Percentiles rank a stretch among this genome's conserved stretches.
Conservation (phyloP, 106 monocot genomes). For the Dendrobium nobile region DNA sequence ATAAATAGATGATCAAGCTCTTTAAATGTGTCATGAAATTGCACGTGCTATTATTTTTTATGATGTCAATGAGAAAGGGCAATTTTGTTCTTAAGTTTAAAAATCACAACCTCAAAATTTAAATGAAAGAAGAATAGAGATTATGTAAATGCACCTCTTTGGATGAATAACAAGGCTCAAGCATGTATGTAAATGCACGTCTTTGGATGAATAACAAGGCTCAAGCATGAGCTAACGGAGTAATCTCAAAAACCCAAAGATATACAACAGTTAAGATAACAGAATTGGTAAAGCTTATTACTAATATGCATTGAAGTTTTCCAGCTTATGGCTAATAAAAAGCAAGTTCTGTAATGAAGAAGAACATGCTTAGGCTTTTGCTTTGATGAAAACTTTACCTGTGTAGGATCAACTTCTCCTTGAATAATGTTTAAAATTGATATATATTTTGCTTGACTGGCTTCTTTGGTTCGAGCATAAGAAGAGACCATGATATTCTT, state of each 20-base stretch:
- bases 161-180: neutral
- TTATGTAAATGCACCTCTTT: neutral
- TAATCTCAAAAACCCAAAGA: neutral
- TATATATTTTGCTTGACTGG: slow-evolving; percentile 97
- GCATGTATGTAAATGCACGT: neutral
- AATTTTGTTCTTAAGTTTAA: neutral
- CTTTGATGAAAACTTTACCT: slow-evolving; percentile 39
- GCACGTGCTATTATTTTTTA: neutral
- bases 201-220: neutral
- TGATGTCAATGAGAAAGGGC: neutral
- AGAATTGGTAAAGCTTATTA: neutral
- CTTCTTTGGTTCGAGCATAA: slow-evolving; percentile 98
- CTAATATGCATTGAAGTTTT: neutral
- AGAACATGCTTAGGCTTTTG: neutral
- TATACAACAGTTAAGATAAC: neutral
- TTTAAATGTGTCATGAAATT: neutral
- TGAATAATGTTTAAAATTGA: slow-evolving; percentile 97
- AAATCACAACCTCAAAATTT: neutral
- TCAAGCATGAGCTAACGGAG: neutral
- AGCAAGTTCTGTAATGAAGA: neutral
- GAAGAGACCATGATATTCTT: slow-evolving; percentile 99
- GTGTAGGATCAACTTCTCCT: slow-evolving; percentile 98
- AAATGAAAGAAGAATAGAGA: neutral
- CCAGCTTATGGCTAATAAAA: neutral
- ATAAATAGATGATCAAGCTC: neutral